Conservation (phyloP, 176 grass and related monocot genomes). For the Avena sativa region DNA sequence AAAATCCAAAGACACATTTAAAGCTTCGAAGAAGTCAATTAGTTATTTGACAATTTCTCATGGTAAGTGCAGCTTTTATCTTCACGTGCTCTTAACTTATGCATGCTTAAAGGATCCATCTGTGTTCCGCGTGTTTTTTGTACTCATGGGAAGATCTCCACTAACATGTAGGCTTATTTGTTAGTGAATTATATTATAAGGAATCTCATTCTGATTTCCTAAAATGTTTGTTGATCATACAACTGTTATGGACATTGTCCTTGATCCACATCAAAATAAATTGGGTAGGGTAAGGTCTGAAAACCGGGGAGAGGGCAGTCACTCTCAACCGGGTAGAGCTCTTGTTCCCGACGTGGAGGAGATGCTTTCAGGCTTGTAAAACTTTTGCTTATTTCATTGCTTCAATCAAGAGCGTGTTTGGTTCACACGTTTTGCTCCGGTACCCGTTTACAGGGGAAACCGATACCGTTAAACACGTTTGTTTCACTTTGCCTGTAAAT, state of each 20-base stretch:
- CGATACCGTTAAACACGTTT: no score
- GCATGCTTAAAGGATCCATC: not conserved
- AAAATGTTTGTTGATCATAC: not conserved
- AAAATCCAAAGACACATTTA: constrained; percentile 47
- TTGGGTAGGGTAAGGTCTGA: not conserved
- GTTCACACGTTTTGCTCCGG: no score
- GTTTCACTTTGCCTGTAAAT: no score
- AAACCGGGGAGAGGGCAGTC: not conserved
- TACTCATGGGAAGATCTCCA: not conserved
- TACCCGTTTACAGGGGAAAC: no score
- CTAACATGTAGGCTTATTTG: not conserved
- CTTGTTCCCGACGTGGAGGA: not conserved
- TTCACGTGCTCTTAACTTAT: not conserved
- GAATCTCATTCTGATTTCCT: constrained; percentile 18
- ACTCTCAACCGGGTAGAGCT: not conserved
- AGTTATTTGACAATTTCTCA: constrained; percentile 54
- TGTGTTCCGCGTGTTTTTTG: not conserved
- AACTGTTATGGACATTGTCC: constrained; percentile 8
- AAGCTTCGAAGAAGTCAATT: constrained; percentile 54
- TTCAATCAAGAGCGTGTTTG: not conserved
- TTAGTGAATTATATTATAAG: constrained; percentile 12
- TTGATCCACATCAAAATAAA: not conserved
- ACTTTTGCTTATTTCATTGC: not conserved
- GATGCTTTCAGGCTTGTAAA: not conserved
- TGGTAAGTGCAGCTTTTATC: constrained; percentile 44